phyloP scores from a whole-genome alignment of 805 yeast species.

The Yarrowia keelungensis region DNA sequence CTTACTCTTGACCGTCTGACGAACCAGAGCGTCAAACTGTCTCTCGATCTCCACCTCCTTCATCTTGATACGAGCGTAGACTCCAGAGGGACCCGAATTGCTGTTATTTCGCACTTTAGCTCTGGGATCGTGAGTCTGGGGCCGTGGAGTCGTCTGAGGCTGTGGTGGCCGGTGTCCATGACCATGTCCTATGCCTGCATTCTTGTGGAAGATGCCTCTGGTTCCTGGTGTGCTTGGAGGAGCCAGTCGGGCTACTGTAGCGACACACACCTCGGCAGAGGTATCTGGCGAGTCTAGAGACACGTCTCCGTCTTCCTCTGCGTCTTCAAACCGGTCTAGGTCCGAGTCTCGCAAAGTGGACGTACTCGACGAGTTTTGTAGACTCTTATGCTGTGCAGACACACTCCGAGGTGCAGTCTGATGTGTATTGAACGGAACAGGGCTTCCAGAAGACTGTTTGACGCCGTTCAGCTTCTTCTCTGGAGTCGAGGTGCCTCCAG shows the following conservation, averaged over 20 bases:
- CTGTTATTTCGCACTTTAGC: neutral
- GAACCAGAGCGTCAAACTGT: constrained; percentile 25
- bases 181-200: constrained; percentile 25
- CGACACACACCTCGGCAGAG: constrained; percentile 17
- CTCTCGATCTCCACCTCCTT: constrained; percentile 33
- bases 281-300: constrained; percentile 32
- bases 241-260: constrained; percentile 28
- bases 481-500: constrained; percentile 31
- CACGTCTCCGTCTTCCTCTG: constrained; percentile 17
- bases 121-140: constrained; percentile 26
- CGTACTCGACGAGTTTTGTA: neutral
- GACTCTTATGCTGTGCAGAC: constrained; percentile 8
- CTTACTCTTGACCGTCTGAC: constrained; percentile 31
- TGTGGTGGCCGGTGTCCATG: constrained; percentile 9
- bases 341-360: constrained; percentile 21
- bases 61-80: constrained; percentile 36
- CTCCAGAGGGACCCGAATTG: constrained; percentile 6
- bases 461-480: constrained; percentile 19
- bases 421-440: constrained; percentile 1
- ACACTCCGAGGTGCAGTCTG: neutral
- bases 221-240: constrained; percentile 14
- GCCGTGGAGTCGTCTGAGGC: neutral
- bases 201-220: constrained; percentile 30
- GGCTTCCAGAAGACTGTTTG: constrained; percentile 1
- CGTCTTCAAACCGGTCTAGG: constrained; percentile 33